A percentile compares a stretch with the other conserved stretches of the same genome.
Conservation (phyloP, 2,329 filamentous ascomycete genomes). For the Penicillium italicum region DNA sequence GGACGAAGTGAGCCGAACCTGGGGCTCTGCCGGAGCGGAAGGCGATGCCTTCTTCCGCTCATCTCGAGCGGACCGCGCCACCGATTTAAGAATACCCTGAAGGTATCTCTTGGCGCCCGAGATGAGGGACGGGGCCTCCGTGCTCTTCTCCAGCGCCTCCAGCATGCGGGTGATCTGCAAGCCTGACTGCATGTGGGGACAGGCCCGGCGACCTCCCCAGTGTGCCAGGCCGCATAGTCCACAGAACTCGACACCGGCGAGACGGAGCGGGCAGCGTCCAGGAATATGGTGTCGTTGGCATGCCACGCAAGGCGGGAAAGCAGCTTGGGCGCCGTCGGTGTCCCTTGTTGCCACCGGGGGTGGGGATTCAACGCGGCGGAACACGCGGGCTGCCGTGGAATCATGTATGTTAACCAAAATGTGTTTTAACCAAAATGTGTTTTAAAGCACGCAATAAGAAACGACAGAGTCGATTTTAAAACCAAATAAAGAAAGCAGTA, state of each 20-base stretch:
- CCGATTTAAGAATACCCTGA: conserved; percentile 52
- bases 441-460: background rate
- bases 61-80: conserved; percentile 49
- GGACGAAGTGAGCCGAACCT: background rate
- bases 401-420: conserved; percentile 1
- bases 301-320: conserved; percentile 45
- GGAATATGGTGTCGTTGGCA: conserved; percentile 53
- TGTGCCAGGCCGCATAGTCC: conserved; percentile 63
- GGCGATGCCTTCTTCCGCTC: conserved; percentile 29
- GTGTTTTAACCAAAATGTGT: background rate
- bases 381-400: conserved; percentile 32
- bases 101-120: conserved; percentile 56
- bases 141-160: conserved; percentile 57
- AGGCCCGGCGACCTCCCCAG: conserved; percentile 54
- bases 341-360: conserved; percentile 1
- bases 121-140: conserved; percentile 53
- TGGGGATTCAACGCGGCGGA: conserved; percentile 36
- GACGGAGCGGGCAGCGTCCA: conserved; percentile 60
- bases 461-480: background rate
- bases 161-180: conserved; percentile 63
- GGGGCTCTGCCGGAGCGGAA: background rate
- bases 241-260: conserved; percentile 59
- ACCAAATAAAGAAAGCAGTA: background rate
- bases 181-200: conserved; percentile 61
- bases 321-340: conserved; percentile 21